Conservation (phyloP, 768 basidiomycete genomes). For the Macrolepiota dolichaula region DNA sequence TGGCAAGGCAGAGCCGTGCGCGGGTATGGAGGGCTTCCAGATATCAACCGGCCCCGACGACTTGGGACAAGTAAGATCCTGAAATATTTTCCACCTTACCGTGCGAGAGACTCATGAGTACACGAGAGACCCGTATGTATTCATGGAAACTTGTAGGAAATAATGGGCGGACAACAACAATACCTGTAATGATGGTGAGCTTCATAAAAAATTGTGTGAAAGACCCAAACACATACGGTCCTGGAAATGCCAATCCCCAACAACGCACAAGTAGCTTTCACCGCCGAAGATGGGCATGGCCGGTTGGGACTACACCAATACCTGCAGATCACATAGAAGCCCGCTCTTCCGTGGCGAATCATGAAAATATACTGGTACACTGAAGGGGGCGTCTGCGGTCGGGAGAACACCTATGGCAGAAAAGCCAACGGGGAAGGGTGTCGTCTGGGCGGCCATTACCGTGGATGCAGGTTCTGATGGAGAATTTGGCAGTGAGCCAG, state of each 20-base stretch:
- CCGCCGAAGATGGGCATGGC: constrained; percentile 28
- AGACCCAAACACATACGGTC: no score
- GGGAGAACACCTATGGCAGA: constrained; percentile 29
- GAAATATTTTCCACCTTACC: constrained; percentile 25
- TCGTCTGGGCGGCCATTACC: constrained; percentile 22
- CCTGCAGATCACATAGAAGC: constrained; percentile 31
- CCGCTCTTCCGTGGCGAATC: constrained; percentile 29
- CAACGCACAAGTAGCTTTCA: constrained; percentile 35
- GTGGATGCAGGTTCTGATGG: constrained; percentile 32
- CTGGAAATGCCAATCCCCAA: constrained; percentile 25
- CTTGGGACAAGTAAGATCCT: constrained; percentile 17
- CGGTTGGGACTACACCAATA: constrained; percentile 23
- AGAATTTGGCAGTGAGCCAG: constrained; percentile 22
- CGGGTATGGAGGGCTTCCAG: no score
- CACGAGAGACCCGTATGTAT: constrained; percentile 26
- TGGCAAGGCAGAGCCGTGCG: constrained; percentile 37
- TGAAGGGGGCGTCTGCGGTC: no score
- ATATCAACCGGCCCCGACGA: no score
- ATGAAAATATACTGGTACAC: constrained; percentile 31
- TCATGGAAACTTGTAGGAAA: no score
- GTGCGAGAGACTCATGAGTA: no score
- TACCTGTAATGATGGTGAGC: constrained; percentile 20
- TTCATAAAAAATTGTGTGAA: not conserved
- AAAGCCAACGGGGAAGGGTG: constrained; percentile 34
- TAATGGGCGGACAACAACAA: constrained; percentile 34